These are phyloP conservation scores for Leishmania lainsoni DNA, from an alignment of 208 protist species.

Conservation along the genomic window DNA sequence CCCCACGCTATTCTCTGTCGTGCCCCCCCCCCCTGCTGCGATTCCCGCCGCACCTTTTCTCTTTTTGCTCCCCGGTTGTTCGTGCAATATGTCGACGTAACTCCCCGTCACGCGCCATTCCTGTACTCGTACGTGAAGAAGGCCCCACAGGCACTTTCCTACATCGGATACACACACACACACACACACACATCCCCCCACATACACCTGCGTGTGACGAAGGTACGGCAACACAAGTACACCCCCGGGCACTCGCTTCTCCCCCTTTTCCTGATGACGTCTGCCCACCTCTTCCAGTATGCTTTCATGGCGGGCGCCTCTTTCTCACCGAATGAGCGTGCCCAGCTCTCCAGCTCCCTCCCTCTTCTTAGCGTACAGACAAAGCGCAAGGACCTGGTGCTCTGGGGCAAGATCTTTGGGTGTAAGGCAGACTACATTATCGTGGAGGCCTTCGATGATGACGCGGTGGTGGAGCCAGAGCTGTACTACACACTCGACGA, in stretches of 20 bases:
- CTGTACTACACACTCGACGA: conserved; percentile 86
- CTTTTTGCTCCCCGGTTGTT: not conserved
- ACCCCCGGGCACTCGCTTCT: not conserved
- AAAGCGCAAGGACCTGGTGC: conserved; percentile 61
- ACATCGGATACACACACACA: not conserved
- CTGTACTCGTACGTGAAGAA: not conserved
- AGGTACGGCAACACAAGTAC: not conserved
- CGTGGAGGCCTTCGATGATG: conserved; percentile 75
- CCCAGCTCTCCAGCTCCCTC: conserved; percentile 71
- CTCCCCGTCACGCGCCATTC: not conserved
- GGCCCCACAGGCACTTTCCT: not conserved
- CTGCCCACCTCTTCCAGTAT: conserved; percentile 61
- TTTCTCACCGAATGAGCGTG: conserved; percentile 66
- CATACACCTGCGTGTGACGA: not conserved
- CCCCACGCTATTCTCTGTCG: not conserved
- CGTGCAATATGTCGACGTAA: not conserved
- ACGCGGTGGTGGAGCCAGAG: conserved; percentile 74
- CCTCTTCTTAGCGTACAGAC: conserved; percentile 65
- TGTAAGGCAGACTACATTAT: conserved; percentile 87
- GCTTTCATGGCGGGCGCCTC: conserved; percentile 41
- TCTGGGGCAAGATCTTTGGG: conserved; percentile 89
- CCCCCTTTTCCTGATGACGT: conserved; percentile 34
- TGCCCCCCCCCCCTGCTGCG: not conserved
- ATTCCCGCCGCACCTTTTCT: too few relatives aligned
- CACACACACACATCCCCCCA: not conserved